Percentiles rank a stretch among this genome's conserved stretches.
Conservation (phyloP, 768 basidiomycete species). For the Tremella mesenterica region DNA sequence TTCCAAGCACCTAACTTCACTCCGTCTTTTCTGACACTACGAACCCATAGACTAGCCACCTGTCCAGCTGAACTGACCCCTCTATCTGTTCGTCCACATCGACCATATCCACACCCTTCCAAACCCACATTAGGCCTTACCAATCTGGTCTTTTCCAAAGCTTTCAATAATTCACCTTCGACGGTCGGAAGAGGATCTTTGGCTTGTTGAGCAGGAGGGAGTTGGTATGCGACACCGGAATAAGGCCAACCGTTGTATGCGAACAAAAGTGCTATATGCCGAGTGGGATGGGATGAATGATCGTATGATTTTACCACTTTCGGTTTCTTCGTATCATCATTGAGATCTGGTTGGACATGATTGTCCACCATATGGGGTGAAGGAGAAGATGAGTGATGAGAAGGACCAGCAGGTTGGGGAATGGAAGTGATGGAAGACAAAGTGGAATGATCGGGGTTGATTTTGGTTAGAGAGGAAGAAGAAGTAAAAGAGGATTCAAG, state of each 20-base stretch:
- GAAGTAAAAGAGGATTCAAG: conserved; percentile 48
- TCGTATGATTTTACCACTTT: conserved; percentile 50
- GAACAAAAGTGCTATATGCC: conserved; percentile 90
- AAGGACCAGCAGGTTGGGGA: too few relatives aligned
- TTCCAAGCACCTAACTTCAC: conserved; percentile 12
- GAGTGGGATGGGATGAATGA: conserved; percentile 60
- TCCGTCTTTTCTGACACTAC: conserved; percentile 51
- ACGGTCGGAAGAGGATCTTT: conserved; percentile 62
- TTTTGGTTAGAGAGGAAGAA: background rate
- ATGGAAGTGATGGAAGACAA: too few relatives aligned
- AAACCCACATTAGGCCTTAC: conserved; percentile 65
- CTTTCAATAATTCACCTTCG: conserved; percentile 73
- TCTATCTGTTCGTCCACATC: conserved; percentile 87
- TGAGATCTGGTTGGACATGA: too few relatives aligned
- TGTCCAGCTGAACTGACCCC: conserved; percentile 93
- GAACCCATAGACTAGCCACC: conserved; percentile 82
- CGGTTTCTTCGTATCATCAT: too few relatives aligned
- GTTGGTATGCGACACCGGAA: conserved; percentile 77
- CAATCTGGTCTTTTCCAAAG: conserved; percentile 65
- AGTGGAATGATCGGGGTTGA: too few relatives aligned
- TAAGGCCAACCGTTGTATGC: conserved; percentile 89
- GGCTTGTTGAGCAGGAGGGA: conserved; percentile 3
- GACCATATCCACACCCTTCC: conserved; percentile 81
- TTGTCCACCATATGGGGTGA: too few relatives aligned
- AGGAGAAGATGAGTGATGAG: too few relatives aligned